phyloP scores from a whole-genome alignment of 129 eudicot genomes.

The Flaveria ramosissima region DNA sequence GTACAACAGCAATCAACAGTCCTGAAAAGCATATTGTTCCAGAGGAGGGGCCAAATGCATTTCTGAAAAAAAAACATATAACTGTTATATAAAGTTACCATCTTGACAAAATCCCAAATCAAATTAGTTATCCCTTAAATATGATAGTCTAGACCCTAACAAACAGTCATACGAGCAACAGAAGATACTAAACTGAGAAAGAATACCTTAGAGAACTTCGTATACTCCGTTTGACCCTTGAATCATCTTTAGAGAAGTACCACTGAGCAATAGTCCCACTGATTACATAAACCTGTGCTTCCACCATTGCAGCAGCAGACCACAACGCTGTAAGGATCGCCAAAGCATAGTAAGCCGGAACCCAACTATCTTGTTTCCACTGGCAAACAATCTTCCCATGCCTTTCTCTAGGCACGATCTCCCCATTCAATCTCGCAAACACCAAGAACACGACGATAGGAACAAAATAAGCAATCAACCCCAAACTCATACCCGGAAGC shows the following conservation, averaged over 20 bases:
- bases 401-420: conserved; percentile 60
- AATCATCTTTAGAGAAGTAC: conserved; percentile 87
- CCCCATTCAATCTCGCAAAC: conserved; percentile 72
- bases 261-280: conserved; percentile 96
- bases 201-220: conserved; percentile 70
- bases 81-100: conserved; percentile 22
- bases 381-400: conserved; percentile 58
- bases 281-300: conserved; percentile 79
- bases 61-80: conserved; percentile 50
- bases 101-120: conserved; percentile 14
- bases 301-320: conserved; percentile 91
- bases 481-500: conserved; percentile 62
- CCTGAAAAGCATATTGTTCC: conserved; percentile 97
- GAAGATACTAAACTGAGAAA: not conserved
- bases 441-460: conserved; percentile 80
- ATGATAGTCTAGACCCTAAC: not conserved
- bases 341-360: conserved; percentile 81
- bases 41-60: conserved; percentile 88
- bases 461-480: conserved; percentile 63
- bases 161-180: not conserved
- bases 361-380: conserved; percentile 96
- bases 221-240: conserved; percentile 49
- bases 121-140: not conserved
- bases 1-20: conserved; percentile 57
- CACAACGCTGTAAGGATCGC: conserved; percentile 90